Percentiles rank a stretch among this genome's conserved stretches.
phyloP scores from a whole-genome alignment of 768 basidiomycete species.

The Sarcodon aspratus region DNA sequence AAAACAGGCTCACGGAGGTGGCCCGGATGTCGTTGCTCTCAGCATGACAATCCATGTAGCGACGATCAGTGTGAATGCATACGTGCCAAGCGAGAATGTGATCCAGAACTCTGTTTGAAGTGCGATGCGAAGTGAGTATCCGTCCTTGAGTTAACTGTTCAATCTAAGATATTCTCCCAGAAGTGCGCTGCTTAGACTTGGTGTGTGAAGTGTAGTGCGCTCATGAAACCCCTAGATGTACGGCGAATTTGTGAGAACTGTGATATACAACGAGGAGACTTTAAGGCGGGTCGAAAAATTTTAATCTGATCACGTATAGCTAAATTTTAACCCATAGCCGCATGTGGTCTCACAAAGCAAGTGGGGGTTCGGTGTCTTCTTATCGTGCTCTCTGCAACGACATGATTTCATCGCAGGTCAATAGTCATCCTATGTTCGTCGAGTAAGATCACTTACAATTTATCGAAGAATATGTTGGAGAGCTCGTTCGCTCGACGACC shows the following conservation, averaged over 20 bases:
- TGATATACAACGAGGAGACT: conserved; percentile 30
- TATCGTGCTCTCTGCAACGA: conserved; percentile 28
- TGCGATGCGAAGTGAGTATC: conserved; percentile 37
- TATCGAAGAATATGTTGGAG: conserved; percentile 53
- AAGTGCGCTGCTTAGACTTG: background rate
- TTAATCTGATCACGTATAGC: too few relatives aligned
- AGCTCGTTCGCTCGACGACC: conserved; percentile 40
- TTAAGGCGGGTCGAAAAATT: conserved; percentile 17
- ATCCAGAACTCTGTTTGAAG: conserved; percentile 47
- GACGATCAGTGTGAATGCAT: conserved; percentile 38
- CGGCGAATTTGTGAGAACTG: conserved; percentile 31
- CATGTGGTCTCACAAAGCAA: conserved; percentile 3
- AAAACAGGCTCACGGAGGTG: conserved; percentile 41
- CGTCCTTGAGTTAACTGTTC: background rate
- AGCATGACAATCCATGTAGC: conserved; percentile 18
- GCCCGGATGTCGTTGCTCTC: conserved; percentile 44
- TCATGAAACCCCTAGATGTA: too few relatives aligned
- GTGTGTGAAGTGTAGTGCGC: too few relatives aligned
- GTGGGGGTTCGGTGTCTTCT: conserved; percentile 38
- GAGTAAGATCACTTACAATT: background rate
- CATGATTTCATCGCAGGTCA: conserved; percentile 25
- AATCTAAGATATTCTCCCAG: background rate
- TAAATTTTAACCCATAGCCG: too few relatives aligned
- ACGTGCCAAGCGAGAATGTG: conserved; percentile 45
- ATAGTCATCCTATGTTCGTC: background rate